Percentiles rank a stretch among this genome's conserved stretches.
Conservation (phyloP, 768 basidiomycete genomes). For the Amanita pseudoporphyria region DNA sequence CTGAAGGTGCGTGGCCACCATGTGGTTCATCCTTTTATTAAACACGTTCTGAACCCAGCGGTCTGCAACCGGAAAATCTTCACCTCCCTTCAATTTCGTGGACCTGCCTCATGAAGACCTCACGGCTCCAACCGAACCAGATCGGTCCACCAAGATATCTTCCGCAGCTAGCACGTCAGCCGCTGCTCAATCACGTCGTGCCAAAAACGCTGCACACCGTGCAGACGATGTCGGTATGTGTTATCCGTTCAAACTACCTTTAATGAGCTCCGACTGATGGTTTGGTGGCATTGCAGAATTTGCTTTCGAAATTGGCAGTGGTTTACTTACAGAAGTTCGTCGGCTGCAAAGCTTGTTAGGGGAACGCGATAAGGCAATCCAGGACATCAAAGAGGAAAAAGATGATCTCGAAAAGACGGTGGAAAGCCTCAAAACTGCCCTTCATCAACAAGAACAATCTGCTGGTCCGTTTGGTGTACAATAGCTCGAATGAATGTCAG, state of each 20-base stretch:
- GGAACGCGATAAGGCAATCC: constrained; percentile 88
- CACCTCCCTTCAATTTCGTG: constrained; percentile 32
- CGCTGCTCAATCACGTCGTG: constrained; percentile 69
- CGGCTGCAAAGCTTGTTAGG: constrained; percentile 83
- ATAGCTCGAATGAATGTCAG: constrained; percentile 3
- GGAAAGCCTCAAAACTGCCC: constrained; percentile 61
- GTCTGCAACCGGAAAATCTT: constrained; percentile 31
- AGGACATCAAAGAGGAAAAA: constrained; percentile 87
- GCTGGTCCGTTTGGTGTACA: constrained; percentile 42
- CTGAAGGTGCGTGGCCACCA: constrained; percentile 40
- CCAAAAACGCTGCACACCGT: constrained; percentile 86
- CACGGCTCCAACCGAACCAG: constrained; percentile 27
- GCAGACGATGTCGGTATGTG: constrained; percentile 80
- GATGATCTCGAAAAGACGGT: constrained; percentile 77
- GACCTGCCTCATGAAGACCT: constrained; percentile 42
- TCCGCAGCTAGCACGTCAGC: constrained; percentile 47
- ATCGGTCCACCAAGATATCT: constrained; percentile 48
- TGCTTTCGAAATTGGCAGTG: constrained; percentile 95
- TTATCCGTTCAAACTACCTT: neutral
- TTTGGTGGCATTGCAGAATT: constrained; percentile 55
- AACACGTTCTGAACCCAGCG: constrained; percentile 21
- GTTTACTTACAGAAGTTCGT: constrained; percentile 83
- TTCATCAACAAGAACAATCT: constrained; percentile 74
- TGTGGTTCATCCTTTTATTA: neutral
- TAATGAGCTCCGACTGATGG: constrained; percentile 10